A percentile compares a stretch with the other conserved stretches of the same genome.
Evolutionary conservation across 2,329 filamentous ascomycete species (phyloP).

Genomic region (Aspergillus fumigatus): DNA sequence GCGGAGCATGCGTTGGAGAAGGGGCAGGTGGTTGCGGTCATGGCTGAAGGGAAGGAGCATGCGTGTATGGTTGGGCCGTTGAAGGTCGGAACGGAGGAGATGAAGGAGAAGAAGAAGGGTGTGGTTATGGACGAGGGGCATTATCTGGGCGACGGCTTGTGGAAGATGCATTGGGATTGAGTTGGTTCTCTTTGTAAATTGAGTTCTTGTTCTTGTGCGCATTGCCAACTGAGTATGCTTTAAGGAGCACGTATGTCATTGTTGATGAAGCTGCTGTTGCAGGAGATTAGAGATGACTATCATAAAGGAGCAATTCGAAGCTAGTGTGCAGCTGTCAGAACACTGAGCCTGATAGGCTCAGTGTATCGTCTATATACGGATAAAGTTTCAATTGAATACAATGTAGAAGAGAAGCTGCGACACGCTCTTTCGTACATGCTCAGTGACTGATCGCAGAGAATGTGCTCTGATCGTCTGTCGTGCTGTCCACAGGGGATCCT

Average conservation of each 20-base stretch:
- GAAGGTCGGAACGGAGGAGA: conserved; percentile 81
- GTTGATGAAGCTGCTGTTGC: background rate
- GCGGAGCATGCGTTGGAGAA: conserved; percentile 61
- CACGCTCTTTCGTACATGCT: background rate
- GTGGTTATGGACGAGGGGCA: conserved; percentile 91
- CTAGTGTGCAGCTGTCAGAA: no score
- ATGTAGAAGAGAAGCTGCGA: background rate
- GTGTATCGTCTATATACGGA: background rate
- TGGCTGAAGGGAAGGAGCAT: conserved; percentile 89
- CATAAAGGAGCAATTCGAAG: background rate
- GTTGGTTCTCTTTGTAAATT: conserved; percentile 1
- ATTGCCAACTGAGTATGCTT: background rate
- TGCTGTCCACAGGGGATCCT: background rate
- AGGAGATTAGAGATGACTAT: background rate
- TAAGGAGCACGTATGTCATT: background rate
- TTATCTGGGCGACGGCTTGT: conserved; percentile 89
- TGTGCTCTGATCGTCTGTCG: background rate
- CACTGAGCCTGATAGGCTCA: background rate
- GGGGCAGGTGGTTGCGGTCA: conserved; percentile 81
- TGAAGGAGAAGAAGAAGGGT: conserved; percentile 91
- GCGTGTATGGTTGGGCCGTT: conserved; percentile 83
- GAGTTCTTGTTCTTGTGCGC: background rate
- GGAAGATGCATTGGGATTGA: conserved; percentile 64
- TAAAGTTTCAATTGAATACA: background rate
- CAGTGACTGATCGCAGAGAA: background rate